A percentile compares a stretch with the other conserved stretches of the same genome.
These are phyloP conservation scores for Alternaria brassicae DNA, from an alignment of 2,329 filamentous ascomycete genomes.

Conservation along the genomic window DNA sequence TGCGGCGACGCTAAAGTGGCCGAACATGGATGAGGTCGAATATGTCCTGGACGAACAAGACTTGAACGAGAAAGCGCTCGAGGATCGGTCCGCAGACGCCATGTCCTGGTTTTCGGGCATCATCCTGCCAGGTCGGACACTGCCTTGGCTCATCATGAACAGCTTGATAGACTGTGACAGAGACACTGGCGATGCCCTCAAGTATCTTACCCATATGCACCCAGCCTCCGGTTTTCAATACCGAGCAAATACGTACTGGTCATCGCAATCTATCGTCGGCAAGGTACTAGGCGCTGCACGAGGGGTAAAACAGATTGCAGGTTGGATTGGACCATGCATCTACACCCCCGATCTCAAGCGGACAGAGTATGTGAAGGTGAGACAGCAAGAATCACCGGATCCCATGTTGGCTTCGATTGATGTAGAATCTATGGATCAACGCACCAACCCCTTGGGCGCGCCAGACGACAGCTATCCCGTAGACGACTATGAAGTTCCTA, in stretches of 20 bases:
- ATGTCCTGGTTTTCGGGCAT: slow-evolving; percentile 81
- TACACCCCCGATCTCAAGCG: slow-evolving; percentile 71
- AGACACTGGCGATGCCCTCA: slow-evolving; percentile 69
- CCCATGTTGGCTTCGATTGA: slow-evolving; percentile 63
- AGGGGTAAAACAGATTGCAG: slow-evolving; percentile 73
- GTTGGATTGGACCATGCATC: slow-evolving; percentile 76
- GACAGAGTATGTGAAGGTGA: slow-evolving; percentile 74
- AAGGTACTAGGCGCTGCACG: slow-evolving; percentile 73
- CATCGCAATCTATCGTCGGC: slow-evolving; percentile 73
- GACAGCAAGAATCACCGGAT: slow-evolving; percentile 65
- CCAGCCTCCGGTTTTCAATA: slow-evolving; percentile 79
- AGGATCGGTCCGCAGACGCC: slow-evolving; percentile 72
- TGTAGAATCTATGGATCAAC: slow-evolving; percentile 69
- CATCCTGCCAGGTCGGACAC: slow-evolving; percentile 72
- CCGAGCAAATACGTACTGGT: slow-evolving; percentile 79
- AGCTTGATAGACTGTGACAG: slow-evolving; percentile 77
- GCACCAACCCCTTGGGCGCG: slow-evolving; percentile 74
- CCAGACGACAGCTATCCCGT: slow-evolving; percentile 68
- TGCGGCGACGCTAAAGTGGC: slow-evolving; percentile 77
- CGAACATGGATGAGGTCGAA: slow-evolving; percentile 71
- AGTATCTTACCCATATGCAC: slow-evolving; percentile 71
- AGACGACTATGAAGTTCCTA: slow-evolving; percentile 69
- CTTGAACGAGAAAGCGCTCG: slow-evolving; percentile 53
- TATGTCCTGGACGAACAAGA: slow-evolving; percentile 68
- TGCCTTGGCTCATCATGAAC: slow-evolving; percentile 81